Base-by-base conservation (phyloP, 148 eudicot species). In the Simmondsia chinensis region DNA sequence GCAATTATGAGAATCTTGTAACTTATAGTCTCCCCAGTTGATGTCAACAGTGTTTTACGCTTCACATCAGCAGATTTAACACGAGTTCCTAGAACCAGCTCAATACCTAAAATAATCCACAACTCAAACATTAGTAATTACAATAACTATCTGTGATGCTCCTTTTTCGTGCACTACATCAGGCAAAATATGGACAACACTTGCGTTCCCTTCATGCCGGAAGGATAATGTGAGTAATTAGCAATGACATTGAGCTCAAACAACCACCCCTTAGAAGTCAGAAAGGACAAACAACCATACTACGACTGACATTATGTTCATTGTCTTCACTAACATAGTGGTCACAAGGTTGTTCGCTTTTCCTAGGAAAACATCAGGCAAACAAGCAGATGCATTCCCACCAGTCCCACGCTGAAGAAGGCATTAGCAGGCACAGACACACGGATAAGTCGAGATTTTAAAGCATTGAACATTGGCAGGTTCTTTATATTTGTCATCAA, bases 1-100 rank as follows among this genome's bases (percentile, higher is more conserved):
- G 99, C 95, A 59, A 91, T 80, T 48, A 91, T 74, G 72, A 91
- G 94, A 69, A 66, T 42, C 48, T 71, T 79, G 83, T 85, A 91
- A 70, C 89, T 91, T 65, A 91, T 91, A 31, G 95, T 85, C 78
- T 91, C 99, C 59, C 99, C 99, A 14, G 96, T 69, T 34, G 87
- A 79, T 25, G 94, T 85, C 36, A 86, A 40, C 49, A 91, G 50
- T 39, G 95, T 86, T 62, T 86, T 91, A 53, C 99, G 73, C 70
- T 75, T 91, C 52, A 82, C 79, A 71, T 91, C 95, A 70, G 78
- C 96, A 21, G 96, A 79, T 64, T 74, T 86, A 10, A 91, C 96
- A 46, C 71, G 68, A 33, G 95, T 91, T 44, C 94, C 89, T 49
- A 91, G 99, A 61, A 91, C 87, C 70, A 91, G 65, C 61, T 91